phyloP scores from a whole-genome alignment of 305 asterid species.

The Stenogyne calaminthoides region DNA sequence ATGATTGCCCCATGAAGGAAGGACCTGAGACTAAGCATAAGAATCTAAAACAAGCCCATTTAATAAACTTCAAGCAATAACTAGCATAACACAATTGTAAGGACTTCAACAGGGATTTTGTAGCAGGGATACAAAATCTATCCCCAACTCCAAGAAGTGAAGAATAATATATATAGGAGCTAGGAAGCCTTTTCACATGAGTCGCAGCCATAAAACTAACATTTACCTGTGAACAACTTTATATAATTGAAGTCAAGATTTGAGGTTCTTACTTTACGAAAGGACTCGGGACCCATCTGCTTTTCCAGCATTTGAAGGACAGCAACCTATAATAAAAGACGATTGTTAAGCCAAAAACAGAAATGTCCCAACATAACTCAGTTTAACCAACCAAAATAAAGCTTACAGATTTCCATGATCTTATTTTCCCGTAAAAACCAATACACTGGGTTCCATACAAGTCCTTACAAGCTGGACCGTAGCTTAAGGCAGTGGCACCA shows the following conservation, averaged over 20 bases:
- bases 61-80: neutral
- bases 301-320: conserved; percentile 98
- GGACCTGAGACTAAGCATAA: neutral
- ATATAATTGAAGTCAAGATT: conserved; percentile 8
- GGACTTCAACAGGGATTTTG: conserved; percentile 1
- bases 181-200: neutral
- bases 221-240: conserved; percentile 16
- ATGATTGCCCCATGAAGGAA: neutral
- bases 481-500: conserved; percentile 93
- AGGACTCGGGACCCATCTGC: conserved; percentile 99
- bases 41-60: neutral
- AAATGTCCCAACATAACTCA: conserved; percentile 18
- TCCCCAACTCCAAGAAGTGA: conserved; percentile 11
- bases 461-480: conserved; percentile 79
- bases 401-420: conserved; percentile 99
- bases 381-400: conserved; percentile 24
- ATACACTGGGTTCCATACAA: conserved; percentile 88
- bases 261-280: conserved; percentile 76
- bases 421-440: conserved; percentile 96
- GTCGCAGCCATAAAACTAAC: conserved; percentile 10
- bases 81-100: neutral
- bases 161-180: neutral
- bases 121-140: conserved; percentile 18
- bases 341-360: conserved; percentile 22
- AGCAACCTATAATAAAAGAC: conserved; percentile 63